Evolutionary conservation across 768 basidiomycete genomes (phyloP), one percentile per base, ranked within the genome.

Genomic region (Gelatoporia subvermispora): DNA sequence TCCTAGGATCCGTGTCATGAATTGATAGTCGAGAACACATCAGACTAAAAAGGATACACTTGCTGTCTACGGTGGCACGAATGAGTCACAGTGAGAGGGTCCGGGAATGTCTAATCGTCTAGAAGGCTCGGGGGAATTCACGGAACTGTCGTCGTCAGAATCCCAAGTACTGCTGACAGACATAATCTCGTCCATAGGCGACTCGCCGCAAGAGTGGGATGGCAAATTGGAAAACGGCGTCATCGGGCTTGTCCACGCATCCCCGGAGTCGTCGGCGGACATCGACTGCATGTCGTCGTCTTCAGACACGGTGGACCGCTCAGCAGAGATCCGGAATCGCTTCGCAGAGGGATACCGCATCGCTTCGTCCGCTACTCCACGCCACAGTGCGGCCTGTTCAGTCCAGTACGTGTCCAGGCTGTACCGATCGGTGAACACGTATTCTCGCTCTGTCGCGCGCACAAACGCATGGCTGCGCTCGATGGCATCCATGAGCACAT

Each of bases 391-490:
- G 44, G 60, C 58, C 50, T 72, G 69, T 51, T 65, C 60, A 24
- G 60, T 63, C 71, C 68, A 72, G 48, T 72, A 73, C 36, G 54
- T 58, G 43, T 67, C 61, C 53, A 71, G 61, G 52, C 61, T 67
- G 39, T 52, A 53, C 49, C 57, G 56, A 54, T 66, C 65, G 42
- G 51, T 56, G 41, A 67, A 58, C 42, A 50, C 48, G 57, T 65
- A 63, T 44, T 53, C 55, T 45, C 48, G 56, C 46, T 45, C 25
- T 25, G 40, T 15, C 43, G 45, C 46, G 31, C 43, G 25, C 20
- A 54, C 43, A 44, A 50, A 50, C 28, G 50, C 56, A 21, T 49
- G 38, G 50, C 56, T 51, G 24, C 48, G 56, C 47, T 60, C 64
- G 47, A 65, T 54, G 34, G 64, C 62, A 44, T 65, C 60, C 52